Percentiles rank a stretch among this genome's conserved stretches.
phyloP scores from a whole-genome alignment of 306 rosid genomes.

The Vachellia collinsii region DNA sequence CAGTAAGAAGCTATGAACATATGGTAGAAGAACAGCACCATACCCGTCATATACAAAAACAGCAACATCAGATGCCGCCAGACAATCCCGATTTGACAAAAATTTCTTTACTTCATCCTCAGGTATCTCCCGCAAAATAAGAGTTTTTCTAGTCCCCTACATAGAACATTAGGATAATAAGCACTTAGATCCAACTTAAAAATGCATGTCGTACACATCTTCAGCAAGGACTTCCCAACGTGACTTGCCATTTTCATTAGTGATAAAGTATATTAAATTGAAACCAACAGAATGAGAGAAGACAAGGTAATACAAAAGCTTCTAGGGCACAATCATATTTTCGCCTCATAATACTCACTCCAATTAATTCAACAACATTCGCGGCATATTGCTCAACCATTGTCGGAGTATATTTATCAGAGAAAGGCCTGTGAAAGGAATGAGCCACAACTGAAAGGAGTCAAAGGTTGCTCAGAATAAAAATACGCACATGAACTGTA shows the following conservation, averaged over 20 bases:
- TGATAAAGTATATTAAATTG: slow-evolving; percentile 9
- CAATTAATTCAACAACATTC: slow-evolving; percentile 64
- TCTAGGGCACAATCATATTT: slow-evolving; percentile 27
- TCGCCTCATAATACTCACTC: slow-evolving; percentile 61
- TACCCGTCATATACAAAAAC: slow-evolving; percentile 90
- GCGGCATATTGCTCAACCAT: slow-evolving; percentile 68
- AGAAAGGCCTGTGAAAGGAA: slow-evolving; percentile 67
- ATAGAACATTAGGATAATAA: slow-evolving; percentile 36
- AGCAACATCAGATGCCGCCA: slow-evolving; percentile 91
- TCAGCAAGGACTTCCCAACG: slow-evolving; percentile 24
- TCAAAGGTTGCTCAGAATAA: slow-evolving; percentile 38
- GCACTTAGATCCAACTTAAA: slow-evolving; percentile 31
- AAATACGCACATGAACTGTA: slow-evolving; percentile 35
- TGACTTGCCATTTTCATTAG: slow-evolving; percentile 18
- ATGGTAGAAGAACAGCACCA: slow-evolving; percentile 12
- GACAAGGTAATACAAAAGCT: slow-evolving; percentile 9
- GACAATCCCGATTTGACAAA: slow-evolving; percentile 66
- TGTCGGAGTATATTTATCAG: slow-evolving; percentile 54
- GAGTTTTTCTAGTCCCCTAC: slow-evolving; percentile 76
- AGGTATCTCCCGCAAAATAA: slow-evolving; percentile 89
- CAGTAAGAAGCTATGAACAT: not conserved
- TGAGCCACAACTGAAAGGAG: slow-evolving; percentile 3
- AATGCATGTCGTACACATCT: not conserved
- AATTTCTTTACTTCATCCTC: slow-evolving; percentile 58
- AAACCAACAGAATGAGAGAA: slow-evolving; percentile 21